Evolutionary conservation across 164 flowering plant genomes (phyloP).

Genomic region (Malania oleifera): DNA sequence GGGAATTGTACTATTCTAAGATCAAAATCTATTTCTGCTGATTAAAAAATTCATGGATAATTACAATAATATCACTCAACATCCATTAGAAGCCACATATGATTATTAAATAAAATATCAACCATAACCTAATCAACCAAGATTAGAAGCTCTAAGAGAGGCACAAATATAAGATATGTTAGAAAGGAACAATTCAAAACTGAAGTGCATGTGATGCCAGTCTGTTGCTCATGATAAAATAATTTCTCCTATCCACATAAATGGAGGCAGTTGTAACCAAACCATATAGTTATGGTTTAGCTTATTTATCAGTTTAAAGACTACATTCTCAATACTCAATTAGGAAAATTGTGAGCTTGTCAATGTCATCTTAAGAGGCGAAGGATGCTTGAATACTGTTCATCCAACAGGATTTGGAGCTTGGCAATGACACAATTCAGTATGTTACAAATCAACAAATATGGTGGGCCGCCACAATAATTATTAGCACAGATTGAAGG

Average conservation of each 20-base stretch:
- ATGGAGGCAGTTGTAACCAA: not conserved
- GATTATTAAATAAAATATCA: not conserved
- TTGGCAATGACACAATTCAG: not conserved
- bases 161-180: constrained; percentile 3
- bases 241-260: too few species aligned
- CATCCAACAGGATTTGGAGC: not conserved
- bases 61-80: constrained; percentile 8
- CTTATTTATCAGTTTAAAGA: too few species aligned
- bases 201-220: not conserved
- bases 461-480: not conserved
- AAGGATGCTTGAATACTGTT: not conserved
- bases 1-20: not conserved
- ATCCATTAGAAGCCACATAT: constrained; percentile 4
- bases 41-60: not conserved
- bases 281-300: constrained; percentile 1
- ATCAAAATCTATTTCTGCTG: not conserved
- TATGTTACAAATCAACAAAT: not conserved
- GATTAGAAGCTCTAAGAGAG: constrained; percentile 9
- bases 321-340: too few species aligned
- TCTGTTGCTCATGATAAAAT: not conserved
- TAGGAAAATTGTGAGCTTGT: too few species aligned
- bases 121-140: not conserved
- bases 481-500: not conserved
- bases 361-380: too few species aligned
- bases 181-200: constrained; percentile 3